Percentiles rank a stretch among this genome's conserved stretches.
phyloP scores from a whole-genome alignment of 495 filamentous ascomycete genomes.

The Neurospora intermedia region DNA sequence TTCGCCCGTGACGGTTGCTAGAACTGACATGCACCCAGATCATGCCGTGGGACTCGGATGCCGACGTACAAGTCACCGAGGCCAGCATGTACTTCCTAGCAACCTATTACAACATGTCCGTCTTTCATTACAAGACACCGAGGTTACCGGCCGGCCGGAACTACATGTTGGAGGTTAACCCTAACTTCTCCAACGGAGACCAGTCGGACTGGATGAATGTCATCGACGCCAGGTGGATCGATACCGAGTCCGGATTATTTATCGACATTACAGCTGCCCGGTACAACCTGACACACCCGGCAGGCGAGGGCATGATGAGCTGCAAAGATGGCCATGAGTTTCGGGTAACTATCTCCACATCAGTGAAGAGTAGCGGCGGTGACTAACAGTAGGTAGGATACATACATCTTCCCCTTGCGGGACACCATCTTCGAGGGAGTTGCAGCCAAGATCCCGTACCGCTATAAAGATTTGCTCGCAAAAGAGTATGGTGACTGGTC shows the following conservation, averaged over 20 bases:
- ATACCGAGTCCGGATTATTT: conserved; percentile 57
- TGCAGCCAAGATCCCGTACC: conserved; percentile 48
- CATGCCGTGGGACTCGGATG: conserved; percentile 66
- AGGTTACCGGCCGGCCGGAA: conserved; percentile 31
- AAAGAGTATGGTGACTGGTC: conserved; percentile 49
- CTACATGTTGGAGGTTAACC: conserved; percentile 65
- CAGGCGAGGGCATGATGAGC: conserved; percentile 26
- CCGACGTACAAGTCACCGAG: conserved; percentile 60
- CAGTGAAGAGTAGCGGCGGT: background rate
- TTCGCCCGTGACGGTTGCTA: background rate
- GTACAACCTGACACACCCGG: conserved; percentile 19
- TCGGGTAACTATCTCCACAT: conserved; percentile 16
- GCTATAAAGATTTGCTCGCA: conserved; percentile 47
- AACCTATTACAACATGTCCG: conserved; percentile 52
- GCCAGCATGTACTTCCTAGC: conserved; percentile 55
- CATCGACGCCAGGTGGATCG: conserved; percentile 70
- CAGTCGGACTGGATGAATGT: conserved; percentile 52
- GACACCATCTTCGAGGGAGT: conserved; percentile 52
- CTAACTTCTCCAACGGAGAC: conserved; percentile 48
- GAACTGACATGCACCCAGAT: conserved; percentile 29
- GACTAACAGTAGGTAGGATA: conserved; percentile 19
- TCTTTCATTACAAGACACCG: conserved; percentile 43
- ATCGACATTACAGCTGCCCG: conserved; percentile 55
- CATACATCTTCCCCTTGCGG: conserved; percentile 29
- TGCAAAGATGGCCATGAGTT: conserved; percentile 34